Percentiles rank a stretch among this genome's conserved stretches.
phyloP scores from a whole-genome alignment of 2,329 filamentous ascomycete species.

The Monosporascus sp. region DNA sequence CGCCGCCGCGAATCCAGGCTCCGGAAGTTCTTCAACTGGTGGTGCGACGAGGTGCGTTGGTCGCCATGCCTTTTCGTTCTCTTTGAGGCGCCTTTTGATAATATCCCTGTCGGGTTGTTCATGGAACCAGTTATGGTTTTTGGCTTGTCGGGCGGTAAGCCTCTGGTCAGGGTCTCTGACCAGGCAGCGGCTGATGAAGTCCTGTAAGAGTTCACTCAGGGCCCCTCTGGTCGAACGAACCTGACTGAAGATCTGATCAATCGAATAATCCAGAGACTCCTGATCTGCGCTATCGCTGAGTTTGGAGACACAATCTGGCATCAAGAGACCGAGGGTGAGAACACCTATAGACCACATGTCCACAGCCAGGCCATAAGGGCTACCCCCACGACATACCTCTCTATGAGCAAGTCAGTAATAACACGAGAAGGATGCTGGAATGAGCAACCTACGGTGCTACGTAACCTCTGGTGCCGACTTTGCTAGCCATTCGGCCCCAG shows the following conservation, averaged over 20 bases:
- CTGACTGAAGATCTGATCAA: slow-evolving; percentile 4
- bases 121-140: slow-evolving; percentile 33
- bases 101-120: slow-evolving; percentile 1
- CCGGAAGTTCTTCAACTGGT: slow-evolving; percentile 17
- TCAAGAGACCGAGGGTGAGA: slow-evolving; percentile 30
- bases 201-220: slow-evolving; percentile 14
- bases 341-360: slow-evolving; percentile 51
- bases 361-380: slow-evolving; percentile 31
- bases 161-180: slow-evolving; percentile 23
- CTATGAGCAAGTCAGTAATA: slow-evolving; percentile 22
- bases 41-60: slow-evolving; percentile 12
- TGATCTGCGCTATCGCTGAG: slow-evolving; percentile 21
- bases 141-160: slow-evolving; percentile 27
- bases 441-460: slow-evolving; percentile 42
- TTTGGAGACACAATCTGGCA: slow-evolving; percentile 3
- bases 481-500: slow-evolving; percentile 36
- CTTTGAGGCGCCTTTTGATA: slow-evolving; percentile 4
- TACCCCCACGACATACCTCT: slow-evolving; percentile 27
- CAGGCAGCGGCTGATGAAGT: slow-evolving; percentile 32
- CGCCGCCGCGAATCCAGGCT: not conserved
- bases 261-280: slow-evolving; percentile 12
- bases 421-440: not conserved
- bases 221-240: slow-evolving; percentile 1
- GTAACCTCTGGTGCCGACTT: slow-evolving; percentile 41
- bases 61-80: slow-evolving; percentile 12